Percentiles rank a stretch among this genome's conserved stretches.
phyloP scores from a whole-genome alignment of 2,329 filamentous ascomycete genomes.

The Aspergillus uvarum region DNA sequence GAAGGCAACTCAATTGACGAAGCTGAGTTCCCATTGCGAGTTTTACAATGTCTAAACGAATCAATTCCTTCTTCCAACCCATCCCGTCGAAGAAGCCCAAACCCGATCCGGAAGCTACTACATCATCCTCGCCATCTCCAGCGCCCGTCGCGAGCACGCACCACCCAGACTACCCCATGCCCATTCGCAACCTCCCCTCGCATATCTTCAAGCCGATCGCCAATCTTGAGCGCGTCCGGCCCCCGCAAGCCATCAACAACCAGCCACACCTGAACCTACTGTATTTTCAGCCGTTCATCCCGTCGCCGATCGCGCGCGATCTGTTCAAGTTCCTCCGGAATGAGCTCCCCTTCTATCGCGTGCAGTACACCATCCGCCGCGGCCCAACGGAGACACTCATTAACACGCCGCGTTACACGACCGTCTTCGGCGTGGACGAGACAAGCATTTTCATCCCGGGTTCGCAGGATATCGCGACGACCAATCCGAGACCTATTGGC shows the following conservation, averaged over 20 bases:
- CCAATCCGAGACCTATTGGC: not conserved
- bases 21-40: not conserved
- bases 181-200: conserved; percentile 50
- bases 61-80: conserved; percentile 68
- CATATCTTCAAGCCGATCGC: conserved; percentile 32
- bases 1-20: not conserved
- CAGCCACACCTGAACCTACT: conserved; percentile 70
- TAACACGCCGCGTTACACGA: conserved; percentile 61
- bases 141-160: conserved; percentile 27
- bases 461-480: not conserved
- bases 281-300: conserved; percentile 73
- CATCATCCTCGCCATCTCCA: not conserved
- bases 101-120: conserved; percentile 1
- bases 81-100: conserved; percentile 39
- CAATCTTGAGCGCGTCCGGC: conserved; percentile 27
- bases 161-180: conserved; percentile 55
- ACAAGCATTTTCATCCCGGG: conserved; percentile 58
- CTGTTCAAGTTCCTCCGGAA: conserved; percentile 70
- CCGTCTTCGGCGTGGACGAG: conserved; percentile 62
- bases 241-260: conserved; percentile 61
- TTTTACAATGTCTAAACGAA: conserved; percentile 53
- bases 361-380: conserved; percentile 70
- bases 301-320: conserved; percentile 54
- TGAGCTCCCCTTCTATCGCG: conserved; percentile 74
- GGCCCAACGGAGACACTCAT: conserved; percentile 63